phyloP scores from a whole-genome alignment of 768 basidiomycete genomes.

The Austroboletus eburneus region DNA sequence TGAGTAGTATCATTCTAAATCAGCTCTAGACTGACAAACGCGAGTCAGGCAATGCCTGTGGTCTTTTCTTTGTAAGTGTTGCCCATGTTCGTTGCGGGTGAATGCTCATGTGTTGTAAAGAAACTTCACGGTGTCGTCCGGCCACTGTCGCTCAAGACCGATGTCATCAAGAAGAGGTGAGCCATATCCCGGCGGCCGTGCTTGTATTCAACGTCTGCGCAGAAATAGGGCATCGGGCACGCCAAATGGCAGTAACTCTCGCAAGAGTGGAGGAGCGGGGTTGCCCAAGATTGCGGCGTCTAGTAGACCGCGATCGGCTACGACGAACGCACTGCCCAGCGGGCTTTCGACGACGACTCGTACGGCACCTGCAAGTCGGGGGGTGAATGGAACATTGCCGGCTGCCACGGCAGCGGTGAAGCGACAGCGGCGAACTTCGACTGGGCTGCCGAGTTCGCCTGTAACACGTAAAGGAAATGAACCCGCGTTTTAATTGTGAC shows the following conservation, averaged over 20 bases:
- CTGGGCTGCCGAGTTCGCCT: constrained; percentile 42
- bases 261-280: constrained; percentile 51
- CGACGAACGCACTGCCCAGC: constrained; percentile 54
- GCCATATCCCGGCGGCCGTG: constrained; percentile 8
- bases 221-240: constrained; percentile 83
- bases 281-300: constrained; percentile 76
- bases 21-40: constrained; percentile 13
- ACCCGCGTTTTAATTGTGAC: constrained; percentile 11
- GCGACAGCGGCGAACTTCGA: constrained; percentile 76
- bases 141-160: constrained; percentile 92
- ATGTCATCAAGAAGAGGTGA: constrained; percentile 95
- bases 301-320: constrained; percentile 65
- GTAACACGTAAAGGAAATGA: constrained; percentile 30
- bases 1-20: constrained; percentile 36
- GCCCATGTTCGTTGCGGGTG: background rate
- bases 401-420: constrained; percentile 51
- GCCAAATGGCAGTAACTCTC: constrained; percentile 53
- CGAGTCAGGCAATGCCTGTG: constrained; percentile 77
- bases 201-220: background rate
- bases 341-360: constrained; percentile 43
- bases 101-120: constrained; percentile 37
- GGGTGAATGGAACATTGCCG: constrained; percentile 15
- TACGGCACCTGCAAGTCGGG: constrained; percentile 32
- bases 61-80: constrained; percentile 80
- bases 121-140: constrained; percentile 96